These are phyloP conservation scores for Helicostylum pulchrum DNA, from an alignment of 192 early-diverging fungal species.

Conservation along the genomic window DNA sequence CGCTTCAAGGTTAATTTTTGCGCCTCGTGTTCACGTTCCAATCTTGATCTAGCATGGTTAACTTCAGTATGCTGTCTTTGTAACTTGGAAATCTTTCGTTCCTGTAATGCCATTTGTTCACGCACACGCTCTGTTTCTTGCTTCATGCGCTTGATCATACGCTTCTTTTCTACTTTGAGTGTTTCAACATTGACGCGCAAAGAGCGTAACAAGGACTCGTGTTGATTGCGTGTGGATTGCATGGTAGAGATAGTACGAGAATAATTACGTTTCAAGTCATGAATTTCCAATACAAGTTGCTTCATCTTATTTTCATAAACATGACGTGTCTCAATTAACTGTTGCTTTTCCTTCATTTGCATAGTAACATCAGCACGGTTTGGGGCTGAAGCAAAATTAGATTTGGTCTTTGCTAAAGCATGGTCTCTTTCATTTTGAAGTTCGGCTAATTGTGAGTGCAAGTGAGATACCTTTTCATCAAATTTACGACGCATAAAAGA, in stretches of 20 bases:
- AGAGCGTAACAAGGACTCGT: constrained; percentile 61
- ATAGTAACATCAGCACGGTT: not conserved
- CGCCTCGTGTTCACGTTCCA: constrained; percentile 53
- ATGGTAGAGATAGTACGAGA: constrained; percentile 53
- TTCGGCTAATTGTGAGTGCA: constrained; percentile 54
- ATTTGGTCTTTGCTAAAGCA: constrained; percentile 44
- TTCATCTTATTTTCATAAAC: constrained; percentile 63
- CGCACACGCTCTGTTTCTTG: constrained; percentile 62
- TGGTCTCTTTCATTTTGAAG: constrained; percentile 61
- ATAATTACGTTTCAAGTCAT: constrained; percentile 55
- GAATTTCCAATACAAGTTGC: constrained; percentile 51
- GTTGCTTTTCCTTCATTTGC: constrained; percentile 31
- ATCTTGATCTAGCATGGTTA: constrained; percentile 44
- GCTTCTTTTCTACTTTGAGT: constrained; percentile 74
- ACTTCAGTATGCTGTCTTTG: constrained; percentile 54
- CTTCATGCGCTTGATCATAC: constrained; percentile 79
- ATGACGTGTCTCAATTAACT: constrained; percentile 45
- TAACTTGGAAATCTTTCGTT: constrained; percentile 60
- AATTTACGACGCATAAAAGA: constrained; percentile 58
- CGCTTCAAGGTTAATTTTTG: constrained; percentile 60
- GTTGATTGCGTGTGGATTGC: constrained; percentile 47
- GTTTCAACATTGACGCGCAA: constrained; percentile 68
- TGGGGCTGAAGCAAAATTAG: not conserved
- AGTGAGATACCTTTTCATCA: constrained; percentile 63
- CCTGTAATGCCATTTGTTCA: constrained; percentile 55